A percentile compares a stretch with the other conserved stretches of the same genome.
Conservation (phyloP, 257 asterid genomes). For the Henckelia pumila region DNA sequence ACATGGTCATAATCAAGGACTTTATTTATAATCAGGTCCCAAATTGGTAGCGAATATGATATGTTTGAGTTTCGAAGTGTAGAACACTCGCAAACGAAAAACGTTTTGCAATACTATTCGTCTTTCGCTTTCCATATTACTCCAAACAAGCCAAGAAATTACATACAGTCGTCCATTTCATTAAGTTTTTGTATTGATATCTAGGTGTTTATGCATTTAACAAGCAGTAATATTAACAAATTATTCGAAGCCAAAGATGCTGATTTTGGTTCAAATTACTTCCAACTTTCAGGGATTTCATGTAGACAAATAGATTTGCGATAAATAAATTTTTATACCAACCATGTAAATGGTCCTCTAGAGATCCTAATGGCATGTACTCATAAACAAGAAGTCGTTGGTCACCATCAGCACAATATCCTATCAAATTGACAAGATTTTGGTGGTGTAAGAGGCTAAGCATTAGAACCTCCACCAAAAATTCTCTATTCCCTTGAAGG, state of each 20-base stretch:
- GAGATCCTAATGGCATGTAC: constrained; percentile 93
- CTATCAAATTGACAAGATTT: constrained; percentile 93
- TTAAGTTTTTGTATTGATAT: neutral
- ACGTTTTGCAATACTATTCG: neutral
- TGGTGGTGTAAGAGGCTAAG: constrained; percentile 93
- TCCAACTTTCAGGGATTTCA: neutral
- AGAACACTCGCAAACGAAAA: too few species aligned
- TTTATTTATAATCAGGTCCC: neutral
- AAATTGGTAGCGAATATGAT: neutral
- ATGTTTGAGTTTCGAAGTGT: neutral
- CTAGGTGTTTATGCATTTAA: neutral
- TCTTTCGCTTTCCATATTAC: neutral
- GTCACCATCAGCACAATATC: constrained; percentile 98
- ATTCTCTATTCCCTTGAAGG: constrained; percentile 92
- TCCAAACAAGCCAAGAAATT: neutral
- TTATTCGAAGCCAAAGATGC: neutral
- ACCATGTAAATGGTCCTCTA: constrained; percentile 99
- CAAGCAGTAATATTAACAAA: neutral
- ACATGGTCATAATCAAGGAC: neutral
- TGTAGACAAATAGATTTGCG: neutral
- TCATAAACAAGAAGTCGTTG: constrained; percentile 96
- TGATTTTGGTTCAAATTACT: too few species aligned
- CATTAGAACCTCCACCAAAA: constrained; percentile 98
- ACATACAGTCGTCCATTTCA: neutral
- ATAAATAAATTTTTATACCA: constrained; percentile 26